Evolutionary conservation across 2,329 filamentous ascomycete species (phyloP), one percentile per base, ranked within the genome.

Genomic region (Neofusicoccum sp.): DNA sequence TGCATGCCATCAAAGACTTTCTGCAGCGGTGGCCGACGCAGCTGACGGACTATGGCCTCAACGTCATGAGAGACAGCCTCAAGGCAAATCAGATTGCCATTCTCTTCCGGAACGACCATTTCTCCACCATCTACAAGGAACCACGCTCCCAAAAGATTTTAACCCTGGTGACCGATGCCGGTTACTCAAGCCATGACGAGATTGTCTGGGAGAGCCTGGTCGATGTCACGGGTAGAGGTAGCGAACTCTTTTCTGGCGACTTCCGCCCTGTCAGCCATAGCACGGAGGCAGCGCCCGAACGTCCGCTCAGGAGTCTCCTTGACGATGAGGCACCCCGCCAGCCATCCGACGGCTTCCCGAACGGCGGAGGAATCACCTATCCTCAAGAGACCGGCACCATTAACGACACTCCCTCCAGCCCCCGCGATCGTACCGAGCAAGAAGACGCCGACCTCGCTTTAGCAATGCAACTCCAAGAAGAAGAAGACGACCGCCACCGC

Each of bases 21-120:
- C 80, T 97, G n/a, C 79, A 82, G 3, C 83, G 82, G 1, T 93
- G 92, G 65, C 89, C 92, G 0, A 98, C 95, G 0, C 95, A 99
- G 70, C 80, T 99, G 28, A 97, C 95, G 0, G 81, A 86, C 0
- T 90, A 89, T 75, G 95, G 95, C 0, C 82, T 99, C 2, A 85
- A 90, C 43, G 85, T 90, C 1, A 88, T 98, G 43, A 84, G 84
- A 0, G 85, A 86, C 56, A 87, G 85, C 5, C 83, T 97, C 63
- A 80, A 84, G 11, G 89, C 92, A 1, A 94, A 93, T 1, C 87
- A 90, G 1, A 86, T 97, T 66, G 92, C 92, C 0, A 98, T 99
- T 56, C 78, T 99, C 1, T 99, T 99, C 80, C 87, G 95, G 31
- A 99, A 99, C 70, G 94, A 99, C 72, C 95, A 99, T 74, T 99